phyloP scores from a whole-genome alignment of 441 rosid species.

The Populus hybrid region DNA sequence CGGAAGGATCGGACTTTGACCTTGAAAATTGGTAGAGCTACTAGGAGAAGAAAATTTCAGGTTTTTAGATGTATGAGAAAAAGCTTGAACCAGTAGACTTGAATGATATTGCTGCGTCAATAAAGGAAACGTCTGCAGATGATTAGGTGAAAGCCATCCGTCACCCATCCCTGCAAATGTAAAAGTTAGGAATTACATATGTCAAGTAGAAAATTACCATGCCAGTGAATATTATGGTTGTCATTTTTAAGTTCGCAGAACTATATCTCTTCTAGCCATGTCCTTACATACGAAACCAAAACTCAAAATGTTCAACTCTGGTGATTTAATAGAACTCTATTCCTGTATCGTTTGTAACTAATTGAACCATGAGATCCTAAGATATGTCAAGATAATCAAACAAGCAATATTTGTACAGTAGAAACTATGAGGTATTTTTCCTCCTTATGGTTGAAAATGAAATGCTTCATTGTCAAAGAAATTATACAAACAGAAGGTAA shows the following conservation, averaged over 20 bases:
- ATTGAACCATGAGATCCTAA: background rate
- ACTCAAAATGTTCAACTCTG: background rate
- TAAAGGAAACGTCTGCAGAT: conserved; percentile 14
- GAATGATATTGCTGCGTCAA: conserved; percentile 14
- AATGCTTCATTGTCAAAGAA: background rate
- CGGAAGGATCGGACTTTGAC: conserved; percentile 14
- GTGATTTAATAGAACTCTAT: background rate
- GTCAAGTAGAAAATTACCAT: conserved; percentile 2
- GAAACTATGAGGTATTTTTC: background rate
- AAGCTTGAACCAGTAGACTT: conserved; percentile 1
- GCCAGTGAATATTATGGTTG: background rate
- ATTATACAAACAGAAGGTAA: background rate
- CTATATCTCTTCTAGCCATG: background rate
- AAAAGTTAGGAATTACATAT: conserved; percentile 10
- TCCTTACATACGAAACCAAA: background rate
- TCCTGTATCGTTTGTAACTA: background rate
- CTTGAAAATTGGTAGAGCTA: conserved; percentile 17
- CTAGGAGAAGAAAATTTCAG: conserved; percentile 10
- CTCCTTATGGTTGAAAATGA: background rate
- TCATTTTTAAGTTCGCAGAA: background rate
- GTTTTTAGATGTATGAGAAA: conserved; percentile 9
- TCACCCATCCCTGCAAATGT: background rate
- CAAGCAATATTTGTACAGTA: background rate
- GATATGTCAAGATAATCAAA: conserved; percentile 1
- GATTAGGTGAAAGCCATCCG: conserved; percentile 14